Conservation (phyloP, 441 rosid genomes). For the Gossypium schwendimanii region DNA sequence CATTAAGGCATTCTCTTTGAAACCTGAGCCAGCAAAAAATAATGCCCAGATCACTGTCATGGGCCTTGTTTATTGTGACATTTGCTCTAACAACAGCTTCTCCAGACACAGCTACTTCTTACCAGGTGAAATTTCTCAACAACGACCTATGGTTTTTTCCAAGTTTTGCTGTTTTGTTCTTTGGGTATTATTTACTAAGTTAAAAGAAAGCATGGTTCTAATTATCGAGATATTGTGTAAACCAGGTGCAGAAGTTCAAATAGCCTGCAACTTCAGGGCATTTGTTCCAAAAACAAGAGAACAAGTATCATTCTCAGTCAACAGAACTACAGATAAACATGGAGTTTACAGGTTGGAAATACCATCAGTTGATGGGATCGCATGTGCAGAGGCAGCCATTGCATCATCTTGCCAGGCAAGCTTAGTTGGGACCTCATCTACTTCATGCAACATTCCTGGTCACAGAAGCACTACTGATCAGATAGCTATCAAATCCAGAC, state of each 20-base stretch:
- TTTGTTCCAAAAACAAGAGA: conserved; percentile 52
- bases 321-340: conserved; percentile 71
- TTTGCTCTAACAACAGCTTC: conserved; percentile 93
- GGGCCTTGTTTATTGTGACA: conserved; percentile 93
- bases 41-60: conserved; percentile 56
- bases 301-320: conserved; percentile 60
- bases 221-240: not conserved
- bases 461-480: conserved; percentile 66
- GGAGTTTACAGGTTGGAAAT: conserved; percentile 73
- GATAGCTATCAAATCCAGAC: conserved; percentile 55
- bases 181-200: not conserved
- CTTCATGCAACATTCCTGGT: conserved; percentile 68
- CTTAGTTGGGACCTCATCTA: conserved; percentile 49
- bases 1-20: conserved; percentile 27
- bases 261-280: conserved; percentile 74
- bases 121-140: conserved; percentile 40
- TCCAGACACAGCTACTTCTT: conserved; percentile 92
- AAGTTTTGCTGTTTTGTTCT: not conserved
- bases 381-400: conserved; percentile 61
- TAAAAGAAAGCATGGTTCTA: not conserved
- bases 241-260: conserved; percentile 76
- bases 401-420: conserved; percentile 68
- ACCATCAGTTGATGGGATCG: conserved; percentile 67
- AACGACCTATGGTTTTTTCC: not conserved
- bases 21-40: conserved; percentile 24